Evolutionary conservation across 2,329 filamentous ascomycete genomes (phyloP).

Genomic region (Penicillium decumbens): DNA sequence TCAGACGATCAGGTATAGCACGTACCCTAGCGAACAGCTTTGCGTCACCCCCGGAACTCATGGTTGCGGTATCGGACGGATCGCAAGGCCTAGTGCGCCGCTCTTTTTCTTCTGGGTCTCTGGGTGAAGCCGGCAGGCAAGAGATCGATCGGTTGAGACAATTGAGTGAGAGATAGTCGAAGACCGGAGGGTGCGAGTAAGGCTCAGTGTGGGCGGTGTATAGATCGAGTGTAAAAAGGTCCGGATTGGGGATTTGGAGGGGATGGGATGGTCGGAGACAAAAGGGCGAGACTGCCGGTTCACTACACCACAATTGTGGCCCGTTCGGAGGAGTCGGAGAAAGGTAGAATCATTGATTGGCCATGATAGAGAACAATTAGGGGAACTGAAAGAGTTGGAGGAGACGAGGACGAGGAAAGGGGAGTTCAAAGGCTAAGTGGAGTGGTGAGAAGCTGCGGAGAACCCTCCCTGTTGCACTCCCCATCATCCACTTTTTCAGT

Average conservation of each 20-base stretch:
- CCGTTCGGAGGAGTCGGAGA: conserved; percentile 15
- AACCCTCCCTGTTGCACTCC: conserved; percentile 18
- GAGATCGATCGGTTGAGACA: conserved; percentile 20
- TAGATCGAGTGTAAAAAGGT: conserved; percentile 2
- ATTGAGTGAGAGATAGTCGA: neutral
- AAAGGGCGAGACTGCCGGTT: conserved; percentile 17
- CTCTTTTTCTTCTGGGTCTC: conserved; percentile 8
- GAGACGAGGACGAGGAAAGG: conserved; percentile 17
- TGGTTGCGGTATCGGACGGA: conserved; percentile 36
- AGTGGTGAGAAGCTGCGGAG: conserved; percentile 25
- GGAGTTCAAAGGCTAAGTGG: conserved; percentile 21
- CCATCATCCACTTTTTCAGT: conserved; percentile 12
- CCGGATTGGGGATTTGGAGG: conserved; percentile 4
- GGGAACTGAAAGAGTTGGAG: conserved; percentile 11
- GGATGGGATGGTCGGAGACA: conserved; percentile 5
- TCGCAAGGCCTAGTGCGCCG: conserved; percentile 7
- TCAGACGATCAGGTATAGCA: conserved; percentile 31
- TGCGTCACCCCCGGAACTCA: conserved; percentile 82
- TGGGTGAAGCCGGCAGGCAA: conserved; percentile 5
- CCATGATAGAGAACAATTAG: conserved; percentile 9
- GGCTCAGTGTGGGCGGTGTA: neutral
- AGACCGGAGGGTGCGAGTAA: neutral
- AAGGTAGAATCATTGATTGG: conserved; percentile 12
- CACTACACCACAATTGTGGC: conserved; percentile 11
- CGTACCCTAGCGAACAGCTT: conserved; percentile 97